These are phyloP conservation scores for Erythrophleum ivorense DNA, from an alignment of 331 rosid species.

Conservation along the genomic window DNA sequence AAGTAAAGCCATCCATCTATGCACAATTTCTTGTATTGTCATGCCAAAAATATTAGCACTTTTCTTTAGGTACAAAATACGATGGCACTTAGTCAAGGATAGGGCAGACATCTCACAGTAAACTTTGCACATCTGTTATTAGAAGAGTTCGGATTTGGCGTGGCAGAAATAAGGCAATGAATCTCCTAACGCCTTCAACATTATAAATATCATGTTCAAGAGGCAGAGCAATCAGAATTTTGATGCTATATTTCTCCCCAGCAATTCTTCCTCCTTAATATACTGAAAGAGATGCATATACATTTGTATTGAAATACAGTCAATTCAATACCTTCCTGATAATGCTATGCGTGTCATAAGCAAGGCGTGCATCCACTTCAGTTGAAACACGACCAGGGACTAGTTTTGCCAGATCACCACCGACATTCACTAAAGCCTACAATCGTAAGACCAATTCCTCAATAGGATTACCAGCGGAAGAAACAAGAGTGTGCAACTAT, in stretches of 20 bases:
- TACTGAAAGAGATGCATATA: slow-evolving; percentile 9
- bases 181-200: slow-evolving; percentile 13
- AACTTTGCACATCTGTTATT: slow-evolving; percentile 8
- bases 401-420: slow-evolving; percentile 78
- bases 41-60: slow-evolving; percentile 3
- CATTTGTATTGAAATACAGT: neutral
- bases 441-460: slow-evolving; percentile 33
- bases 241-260: neutral
- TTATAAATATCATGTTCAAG: slow-evolving; percentile 27
- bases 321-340: slow-evolving; percentile 67
- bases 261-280: slow-evolving; percentile 18
- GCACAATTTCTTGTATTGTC: neutral
- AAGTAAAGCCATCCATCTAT: neutral
- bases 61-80: neutral
- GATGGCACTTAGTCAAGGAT: neutral
- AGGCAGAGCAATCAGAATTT: slow-evolving; percentile 7
- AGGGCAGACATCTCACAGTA: slow-evolving; percentile 6
- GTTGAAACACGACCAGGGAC: slow-evolving; percentile 98
- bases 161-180: slow-evolving; percentile 21
- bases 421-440: slow-evolving; percentile 93
- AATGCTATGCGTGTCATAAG: slow-evolving; percentile 86
- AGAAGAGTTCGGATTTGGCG: slow-evolving; percentile 15
- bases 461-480: slow-evolving; percentile 2
- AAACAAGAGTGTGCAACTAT: neutral
- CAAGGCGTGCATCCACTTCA: slow-evolving; percentile 95